Evolutionary conservation across 2,329 filamentous ascomycete species (phyloP).

Genomic region (Claviceps monticola): DNA sequence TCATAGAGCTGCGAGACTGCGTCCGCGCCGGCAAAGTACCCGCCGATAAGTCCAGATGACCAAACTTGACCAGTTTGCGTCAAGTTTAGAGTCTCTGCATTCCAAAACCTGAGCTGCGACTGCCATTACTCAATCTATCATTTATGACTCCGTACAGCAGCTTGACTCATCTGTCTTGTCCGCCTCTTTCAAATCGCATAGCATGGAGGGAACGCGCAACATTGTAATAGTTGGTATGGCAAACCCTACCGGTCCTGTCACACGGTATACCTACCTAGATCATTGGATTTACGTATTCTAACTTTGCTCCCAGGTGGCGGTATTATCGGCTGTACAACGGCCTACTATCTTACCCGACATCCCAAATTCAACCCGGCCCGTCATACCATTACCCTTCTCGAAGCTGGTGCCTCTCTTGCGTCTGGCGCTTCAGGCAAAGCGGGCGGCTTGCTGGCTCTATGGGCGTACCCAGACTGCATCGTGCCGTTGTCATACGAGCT

Average conservation of each 20-base stretch:
- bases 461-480: constrained; percentile 77
- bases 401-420: constrained; percentile 69
- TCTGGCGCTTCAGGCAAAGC: constrained; percentile 92
- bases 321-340: constrained; percentile 82
- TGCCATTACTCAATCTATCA: too few relatives aligned
- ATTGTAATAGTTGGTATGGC: constrained; percentile 37
- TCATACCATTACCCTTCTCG: constrained; percentile 73
- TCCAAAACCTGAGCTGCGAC: too few relatives aligned
- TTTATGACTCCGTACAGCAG: too few relatives aligned
- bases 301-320: constrained; percentile 52
- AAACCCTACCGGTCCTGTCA: neutral
- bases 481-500: constrained; percentile 77
- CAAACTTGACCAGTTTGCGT: too few relatives aligned
- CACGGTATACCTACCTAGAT: neutral
- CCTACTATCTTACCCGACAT: constrained; percentile 83
- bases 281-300: neutral
- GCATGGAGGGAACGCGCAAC: constrained; percentile 25
- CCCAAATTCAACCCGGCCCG: constrained; percentile 60
- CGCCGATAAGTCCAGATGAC: too few relatives aligned
- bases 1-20: too few relatives aligned
- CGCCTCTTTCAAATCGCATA: neutral
- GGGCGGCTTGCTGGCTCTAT: constrained; percentile 75
- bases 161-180: too few relatives aligned
- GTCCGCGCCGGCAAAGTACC: too few relatives aligned
- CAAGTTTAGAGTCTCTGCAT: too few relatives aligned